Evolutionary conservation across 345 rosid species (phyloP), one percentile per base, ranked within the genome.

Genomic region (Eucalyptus cloeziana): DNA sequence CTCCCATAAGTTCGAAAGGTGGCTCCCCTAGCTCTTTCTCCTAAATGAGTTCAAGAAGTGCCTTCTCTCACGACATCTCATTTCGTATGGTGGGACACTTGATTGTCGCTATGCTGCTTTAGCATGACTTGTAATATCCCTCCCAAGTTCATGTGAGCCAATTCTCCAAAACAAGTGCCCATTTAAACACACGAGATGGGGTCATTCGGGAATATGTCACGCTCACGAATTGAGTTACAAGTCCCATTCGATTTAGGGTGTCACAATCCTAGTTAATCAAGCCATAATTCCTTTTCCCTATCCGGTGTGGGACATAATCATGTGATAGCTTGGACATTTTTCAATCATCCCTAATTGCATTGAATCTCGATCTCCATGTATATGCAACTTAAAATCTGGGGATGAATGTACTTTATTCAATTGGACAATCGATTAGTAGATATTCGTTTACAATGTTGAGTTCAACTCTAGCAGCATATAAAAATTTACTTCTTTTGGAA

Each of bases 121-220:
- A 33, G 33, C 7, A n/a, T n/a, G 21, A n/a, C 76, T n/a, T 64
- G 76, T 14, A 64, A n/a, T 64, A 33, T 64, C 17, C 21, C 76
- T 64, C 37, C 40, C 76, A 15, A n/a, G 19, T 13, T 21, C 37
- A 7, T 33, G 10, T 64, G 37, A 64, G 19, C 40, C 40, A n/a
- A 64, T n/a, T 64, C 37, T 64, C 76, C 27, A 2, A 76, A 76
- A 40, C 16, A 76, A 21, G 47, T 76, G 8, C 15, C 43, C 16
- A 0, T 10, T 5, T 10, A 40, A 37, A 6, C 15, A 6, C 47
- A 21, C 15, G 13, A 22, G 85, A 76, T 37, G 85, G 27, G 47
- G 13, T 40, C 47, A 5, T 21, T 40, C 0, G 3, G 11, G 85
- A 76, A 13, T 2, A 2, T 22, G 16, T 44, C 47, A 1, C 15